A percentile compares a stretch with the other conserved stretches of the same genome.
phyloP scores from a whole-genome alignment of 192 early-diverging fungal species.

The Geranomyces michiganensis region DNA sequence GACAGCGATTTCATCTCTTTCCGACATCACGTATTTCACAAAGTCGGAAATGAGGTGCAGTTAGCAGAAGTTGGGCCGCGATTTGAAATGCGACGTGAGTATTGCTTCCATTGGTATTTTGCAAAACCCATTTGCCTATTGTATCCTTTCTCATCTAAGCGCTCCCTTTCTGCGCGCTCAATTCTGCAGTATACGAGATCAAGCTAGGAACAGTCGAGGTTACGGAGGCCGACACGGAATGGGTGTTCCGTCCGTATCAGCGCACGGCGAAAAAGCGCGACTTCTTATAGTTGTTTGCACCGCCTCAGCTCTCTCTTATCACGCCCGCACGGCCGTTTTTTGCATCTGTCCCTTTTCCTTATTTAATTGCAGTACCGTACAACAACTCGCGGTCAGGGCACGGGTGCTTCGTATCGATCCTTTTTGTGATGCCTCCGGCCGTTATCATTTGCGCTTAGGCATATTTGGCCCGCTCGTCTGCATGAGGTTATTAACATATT shows the following conservation, averaged over 20 bases:
- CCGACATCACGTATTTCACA: slow-evolving; percentile 93
- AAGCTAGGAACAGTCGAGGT: slow-evolving; percentile 93
- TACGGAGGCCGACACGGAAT: slow-evolving; percentile 94
- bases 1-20: slow-evolving; percentile 96
- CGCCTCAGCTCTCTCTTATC: neutral
- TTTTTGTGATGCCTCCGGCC: no score
- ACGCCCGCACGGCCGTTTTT: no score
- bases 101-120: neutral
- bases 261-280: slow-evolving; percentile 48
- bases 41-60: slow-evolving; percentile 88
- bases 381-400: no score
- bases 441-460: slow-evolving; percentile 13
- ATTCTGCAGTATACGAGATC: slow-evolving; percentile 87
- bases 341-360: no score
- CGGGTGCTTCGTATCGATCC: no score
- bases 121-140: no score
- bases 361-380: no score
- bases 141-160: neutral
- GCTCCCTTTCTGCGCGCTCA: neutral
- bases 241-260: slow-evolving; percentile 88
- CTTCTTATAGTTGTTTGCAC: slow-evolving; percentile 28
- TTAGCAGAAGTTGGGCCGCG: slow-evolving; percentile 96
- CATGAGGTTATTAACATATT: slow-evolving; percentile 59
- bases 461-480: slow-evolving; percentile 29
- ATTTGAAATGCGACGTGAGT: slow-evolving; percentile 92